Percentiles rank a stretch among this genome's conserved stretches.
phyloP scores from a whole-genome alignment of 179 eudicot genomes.

The Actinidia arguta region DNA sequence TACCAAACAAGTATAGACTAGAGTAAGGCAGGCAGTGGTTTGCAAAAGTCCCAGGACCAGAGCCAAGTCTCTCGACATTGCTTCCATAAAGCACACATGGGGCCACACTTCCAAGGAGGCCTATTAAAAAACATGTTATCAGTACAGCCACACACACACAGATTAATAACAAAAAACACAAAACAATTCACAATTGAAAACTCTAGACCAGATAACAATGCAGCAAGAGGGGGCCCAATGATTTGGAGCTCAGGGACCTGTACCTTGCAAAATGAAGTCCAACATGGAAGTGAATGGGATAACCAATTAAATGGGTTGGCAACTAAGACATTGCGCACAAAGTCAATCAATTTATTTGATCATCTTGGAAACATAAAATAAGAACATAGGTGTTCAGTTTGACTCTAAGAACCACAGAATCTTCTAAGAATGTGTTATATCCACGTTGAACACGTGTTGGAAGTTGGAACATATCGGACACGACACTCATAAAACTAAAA shows the following conservation, averaged over 20 bases:
- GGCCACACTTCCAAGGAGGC: slow-evolving; percentile 84
- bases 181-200: background rate
- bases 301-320: background rate
- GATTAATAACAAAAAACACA: background rate
- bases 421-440: too few species aligned
- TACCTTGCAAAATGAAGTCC: background rate
- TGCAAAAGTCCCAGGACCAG: slow-evolving; percentile 65
- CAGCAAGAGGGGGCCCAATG: background rate
- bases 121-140: slow-evolving; percentile 35
- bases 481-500: too few species aligned
- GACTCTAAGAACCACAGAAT: background rate
- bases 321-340: background rate
- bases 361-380: background rate
- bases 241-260: background rate
- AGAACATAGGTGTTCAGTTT: background rate
- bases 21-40: slow-evolving; percentile 79
- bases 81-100: slow-evolving; percentile 91
- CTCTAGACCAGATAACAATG: background rate
- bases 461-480: too few species aligned
- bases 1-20: slow-evolving; percentile 72
- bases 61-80: slow-evolving; percentile 82
- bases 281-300: background rate
- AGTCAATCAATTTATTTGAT: background rate
- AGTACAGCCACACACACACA: background rate
- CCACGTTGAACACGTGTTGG: too few species aligned